Base-by-base conservation (phyloP, 192 early-diverging fungal genomes). In the Entomortierella lignicola region DNA sequence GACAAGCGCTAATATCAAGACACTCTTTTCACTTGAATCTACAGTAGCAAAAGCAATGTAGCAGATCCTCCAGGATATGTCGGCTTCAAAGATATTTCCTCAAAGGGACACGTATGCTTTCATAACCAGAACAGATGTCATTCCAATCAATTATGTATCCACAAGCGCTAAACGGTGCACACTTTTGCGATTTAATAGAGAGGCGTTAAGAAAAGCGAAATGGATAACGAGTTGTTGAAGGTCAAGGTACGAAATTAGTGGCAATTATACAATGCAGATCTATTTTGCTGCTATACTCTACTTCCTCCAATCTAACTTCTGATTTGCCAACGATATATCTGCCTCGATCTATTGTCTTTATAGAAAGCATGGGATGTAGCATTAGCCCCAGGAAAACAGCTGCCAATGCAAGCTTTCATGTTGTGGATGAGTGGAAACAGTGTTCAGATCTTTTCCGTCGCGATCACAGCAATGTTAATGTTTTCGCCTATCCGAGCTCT, bases 331-430 rank as follows among this genome's bases (percentile, higher is more conserved):
- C 20, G 39, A 10, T 13, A 42, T 42, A 42, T 47, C 17, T 47
- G 4, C 12, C 20, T 47, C 44, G 4, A 20, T 10, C 39, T 10
- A 47, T 54, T 4, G 3, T 15, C 3, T 30, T 18, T 15, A 50
- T 64, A 98, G 91, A 98, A 97, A 92, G 97, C 97, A 39, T 99
- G 96, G 96, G 98, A 99, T 72, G 89, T 92, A 29, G 96, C 97
- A 7, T 83, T 97, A 47, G 90, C 85, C 1, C 94, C 94, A 7
- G 95, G 90, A 54, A 98, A 98, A 77, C 90, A 91, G 34, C 90
- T 98, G 26, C 98, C 98, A 1, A 98, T 99, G 97, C 94, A 98
- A 54, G 94, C 86, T 23, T 92, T 99, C 72, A 99, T 99, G 98
- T 89, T 98, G 29, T 99, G 94, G 86, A 99, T 99, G 98, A 94